Evolutionary conservation across 2,329 filamentous ascomycete genomes (phyloP).

Genomic region (Truncatella angustata): DNA sequence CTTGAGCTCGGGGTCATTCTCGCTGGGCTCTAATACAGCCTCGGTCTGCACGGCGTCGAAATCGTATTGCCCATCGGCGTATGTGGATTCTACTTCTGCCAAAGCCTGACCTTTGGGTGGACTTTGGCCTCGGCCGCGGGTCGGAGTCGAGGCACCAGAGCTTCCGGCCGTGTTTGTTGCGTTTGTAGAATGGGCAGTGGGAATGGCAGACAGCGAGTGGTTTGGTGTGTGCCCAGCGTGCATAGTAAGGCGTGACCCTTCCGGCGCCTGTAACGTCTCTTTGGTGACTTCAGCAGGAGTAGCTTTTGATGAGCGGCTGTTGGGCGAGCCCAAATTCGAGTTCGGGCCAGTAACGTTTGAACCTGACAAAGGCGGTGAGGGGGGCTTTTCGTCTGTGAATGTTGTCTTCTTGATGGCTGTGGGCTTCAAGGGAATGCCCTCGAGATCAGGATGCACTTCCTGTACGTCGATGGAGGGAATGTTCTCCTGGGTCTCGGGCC

Average conservation of each 20-base stretch:
- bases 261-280: conserved; percentile 45
- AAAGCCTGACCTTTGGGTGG: conserved; percentile 13
- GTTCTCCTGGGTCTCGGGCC: conserved; percentile 26
- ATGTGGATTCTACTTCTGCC: conserved; percentile 19
- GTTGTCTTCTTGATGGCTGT: conserved; percentile 51
- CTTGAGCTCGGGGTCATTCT: conserved; percentile 45
- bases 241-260: conserved; percentile 54
- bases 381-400: conserved; percentile 37
- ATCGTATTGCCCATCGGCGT: conserved; percentile 10
- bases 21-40: conserved; percentile 34
- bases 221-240: conserved; percentile 64
- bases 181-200: conserved; percentile 41
- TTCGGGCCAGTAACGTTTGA: conserved; percentile 28
- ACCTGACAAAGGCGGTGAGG: conserved; percentile 22
- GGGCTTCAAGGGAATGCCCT: conserved; percentile 56
- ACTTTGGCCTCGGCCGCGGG: conserved; percentile 13
- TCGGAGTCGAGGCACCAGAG: conserved; percentile 39
- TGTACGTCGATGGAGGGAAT: conserved; percentile 55
- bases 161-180: conserved; percentile 37
- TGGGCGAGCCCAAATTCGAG: conserved; percentile 20
- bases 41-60: conserved; percentile 14
- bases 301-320: conserved; percentile 16
- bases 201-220: conserved; percentile 51
- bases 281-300: conserved; percentile 42
- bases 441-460: conserved; percentile 56